Base-by-base conservation (phyloP, 768 basidiomycete genomes). In the Multifurca ochricompacta region DNA sequence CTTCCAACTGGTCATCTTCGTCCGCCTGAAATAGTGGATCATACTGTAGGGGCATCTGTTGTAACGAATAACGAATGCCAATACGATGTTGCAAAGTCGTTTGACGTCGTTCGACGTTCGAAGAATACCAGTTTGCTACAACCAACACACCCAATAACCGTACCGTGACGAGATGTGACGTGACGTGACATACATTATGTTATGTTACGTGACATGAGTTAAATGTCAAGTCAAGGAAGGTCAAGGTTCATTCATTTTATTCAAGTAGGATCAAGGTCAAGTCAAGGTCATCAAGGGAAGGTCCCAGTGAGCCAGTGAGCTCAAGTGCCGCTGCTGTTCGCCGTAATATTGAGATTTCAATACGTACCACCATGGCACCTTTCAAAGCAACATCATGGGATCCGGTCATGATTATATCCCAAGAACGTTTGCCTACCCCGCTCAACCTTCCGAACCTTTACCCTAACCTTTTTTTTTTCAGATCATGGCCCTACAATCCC, bases 401-500 rank as follows among this genome's bases (percentile, higher is more conserved):
- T 67, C 93, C 94, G 18, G 71, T 90, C 3, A 71, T 95, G 54
- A 78, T 96, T 45, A 74, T 93, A 60, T 91, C 90, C 54, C 92
- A 96, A 75, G 92, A 81, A 52, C 54, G 74, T 67, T 19, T 31
- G 6, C 13, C 34, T 18, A 25, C 37, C 35, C 30, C 23, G 8
- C 28, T 9, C 9, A 40, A 42, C 8, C 21, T 16, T 47, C 50
- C 39, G 39, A 57, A 42, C 56, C 56, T 50, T 57, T 37, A 21
- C 56, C 56, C 48, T 58, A 27, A 47, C 52, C 36, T 25, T 48
- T 41, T 31, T 7, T 25, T 18, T 25, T 48, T 56, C 63, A 99
- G 91, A 98, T 99, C 63, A 80, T 99, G 58, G 82, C 90, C 7
- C 76, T 98, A 65, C 95, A 98, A 71, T 83, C 91, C 1, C 70